Evolutionary conservation across 1,284 basidiomycete genomes (phyloP), one percentile per base, ranked within the genome.

Genomic region (Sporisorium sorghi): DNA sequence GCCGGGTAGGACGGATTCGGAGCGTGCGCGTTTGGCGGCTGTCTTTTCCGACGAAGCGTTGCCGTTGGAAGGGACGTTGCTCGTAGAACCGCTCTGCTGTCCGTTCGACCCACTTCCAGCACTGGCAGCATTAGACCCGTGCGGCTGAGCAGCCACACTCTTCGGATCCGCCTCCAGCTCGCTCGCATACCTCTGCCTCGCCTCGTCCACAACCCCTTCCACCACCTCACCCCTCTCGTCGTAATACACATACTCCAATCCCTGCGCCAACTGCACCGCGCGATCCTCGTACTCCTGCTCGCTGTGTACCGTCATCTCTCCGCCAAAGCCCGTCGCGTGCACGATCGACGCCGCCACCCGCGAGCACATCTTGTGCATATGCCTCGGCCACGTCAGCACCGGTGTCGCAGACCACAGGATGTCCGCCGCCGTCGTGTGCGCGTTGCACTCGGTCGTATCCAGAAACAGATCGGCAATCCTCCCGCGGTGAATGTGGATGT

Each of bases 401-500:
- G 89, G 89, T 1, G 89, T 90, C 9, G 88, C 89, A 1, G 87
- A 86, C 89, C 89, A 90, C 28, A 90, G 82, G 35, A 90, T 87
- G 73, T 90, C 89, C 15, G 88, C 87, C 8, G 89, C 88, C 14
- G 89, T 88, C 10, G 89, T 90, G 69, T 90, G 89, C 5, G 89
- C 89, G 65, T 88, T 89, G 80, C 89, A 90, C 87, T 90, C 89
- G 10, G 87, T 87, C 2, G 89, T 90, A 76, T 90, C 89, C n/a
- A 90, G 84, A 73, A 90, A 88, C 15, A 90, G 84, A 73, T 90
- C 89, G 3, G 88, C 88, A 14, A 89, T 87, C 24, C 88, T 83
- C 4, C 87, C 87, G 28, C 89, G 87, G 54, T 86, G 82, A 58
- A 90, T 87, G 73, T 90, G 89, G 9, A 86, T 83, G 50, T 88